Base-by-base conservation (phyloP, 768 basidiomycete species). In the Pisolithus orientalis region DNA sequence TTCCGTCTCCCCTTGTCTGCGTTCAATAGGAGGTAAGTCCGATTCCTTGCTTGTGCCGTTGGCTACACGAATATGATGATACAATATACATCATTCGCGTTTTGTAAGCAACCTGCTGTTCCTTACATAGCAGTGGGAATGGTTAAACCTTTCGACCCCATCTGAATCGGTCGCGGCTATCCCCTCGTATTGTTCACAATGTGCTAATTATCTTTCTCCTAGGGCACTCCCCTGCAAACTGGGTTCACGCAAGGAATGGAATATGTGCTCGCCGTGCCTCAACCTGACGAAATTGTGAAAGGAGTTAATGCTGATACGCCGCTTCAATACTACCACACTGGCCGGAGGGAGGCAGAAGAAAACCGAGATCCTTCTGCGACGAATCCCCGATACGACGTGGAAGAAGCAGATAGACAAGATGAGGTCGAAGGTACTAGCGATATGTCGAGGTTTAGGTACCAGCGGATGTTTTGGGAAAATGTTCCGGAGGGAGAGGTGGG, bases 191-290 rank as follows among this genome's bases (percentile, higher is more conserved):
- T 3, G 8, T 4, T 13, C 9, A 10, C 10, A 50, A 29, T 54
- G 53, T 25, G 56, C 25, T 31, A 8, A 46, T 16, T 51, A 25
- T 50, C 52, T 54, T 39, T 50, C 52, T 54, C 39, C 28, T 57
- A 90, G 87, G 75, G 72, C 38, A 82, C 82, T 62, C 66, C 71
- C 3, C 61, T 94, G 5, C 93, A 96, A 72, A 87, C 82, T 0
- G 89, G 90, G 8, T 92, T 94, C 68, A 78, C 74, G 6, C 63
- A 66, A 42, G 90, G 86, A 16, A 96, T 96, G 93, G 92, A 96
- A 60, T 69, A 70, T 39, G 65, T 90, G 5, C 74, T 96, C 28
- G 85, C 81, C 38, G 81, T 87, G n/a, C 69, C 54, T 14, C 54
- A 65, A 38, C 34, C 56, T 57, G 32, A 63, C 60, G 49, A 53